A percentile compares a stretch with the other conserved stretches of the same genome.
Conservation (phyloP, 148 eudicot species). For the Spergularia marina region DNA sequence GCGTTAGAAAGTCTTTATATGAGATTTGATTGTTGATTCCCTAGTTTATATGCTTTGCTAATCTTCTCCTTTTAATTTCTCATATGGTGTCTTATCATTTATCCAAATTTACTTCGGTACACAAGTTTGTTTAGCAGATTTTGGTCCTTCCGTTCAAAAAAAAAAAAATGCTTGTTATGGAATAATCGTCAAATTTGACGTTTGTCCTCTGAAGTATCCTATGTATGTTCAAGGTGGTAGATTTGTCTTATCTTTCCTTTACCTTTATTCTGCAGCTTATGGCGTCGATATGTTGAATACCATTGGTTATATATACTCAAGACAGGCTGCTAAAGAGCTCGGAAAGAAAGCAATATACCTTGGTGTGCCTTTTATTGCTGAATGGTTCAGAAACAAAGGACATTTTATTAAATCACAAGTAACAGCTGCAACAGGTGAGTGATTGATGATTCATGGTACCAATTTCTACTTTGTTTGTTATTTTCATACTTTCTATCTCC, state of each 20-base stretch:
- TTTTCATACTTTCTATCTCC: conserved; percentile 5
- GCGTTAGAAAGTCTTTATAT: too few species aligned
- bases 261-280: conserved; percentile 62
- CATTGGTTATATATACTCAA: conserved; percentile 90
- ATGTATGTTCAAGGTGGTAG: neutral
- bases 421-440: conserved; percentile 93
- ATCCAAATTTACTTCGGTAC: too few species aligned
- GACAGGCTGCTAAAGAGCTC: conserved; percentile 96
- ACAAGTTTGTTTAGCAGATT: too few species aligned
- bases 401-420: conserved; percentile 95
- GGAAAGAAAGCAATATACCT: conserved; percentile 88
- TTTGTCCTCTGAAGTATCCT: neutral
- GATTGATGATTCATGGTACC: conserved; percentile 1
- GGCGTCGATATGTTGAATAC: conserved; percentile 96
- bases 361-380: conserved; percentile 95
- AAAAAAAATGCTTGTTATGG: neutral
- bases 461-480: conserved; percentile 9
- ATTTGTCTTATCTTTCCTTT: conserved; percentile 21
- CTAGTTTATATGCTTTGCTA: too few species aligned
- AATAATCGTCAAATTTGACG: neutral
- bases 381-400: conserved; percentile 99
- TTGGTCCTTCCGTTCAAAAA: too few species aligned
- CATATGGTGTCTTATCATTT: too few species aligned
- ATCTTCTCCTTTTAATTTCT: too few species aligned
- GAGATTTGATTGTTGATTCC: too few species aligned